These are phyloP conservation scores for Gossypium sturtianum DNA, from an alignment of 345 rosid genomes.

Conservation along the genomic window DNA sequence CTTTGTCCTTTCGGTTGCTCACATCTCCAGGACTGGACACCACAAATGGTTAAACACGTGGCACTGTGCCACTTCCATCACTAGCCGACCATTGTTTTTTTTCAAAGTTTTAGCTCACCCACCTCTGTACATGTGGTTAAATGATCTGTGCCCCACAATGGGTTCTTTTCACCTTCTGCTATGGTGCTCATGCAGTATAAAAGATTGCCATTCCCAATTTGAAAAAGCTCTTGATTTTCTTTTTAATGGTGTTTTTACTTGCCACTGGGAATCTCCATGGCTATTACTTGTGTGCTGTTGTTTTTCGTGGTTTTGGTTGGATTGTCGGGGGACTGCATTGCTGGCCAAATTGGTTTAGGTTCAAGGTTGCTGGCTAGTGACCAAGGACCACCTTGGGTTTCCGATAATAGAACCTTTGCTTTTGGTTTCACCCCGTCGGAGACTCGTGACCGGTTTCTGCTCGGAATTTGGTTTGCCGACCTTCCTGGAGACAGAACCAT, in stretches of 20 bases:
- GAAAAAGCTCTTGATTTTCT: not conserved
- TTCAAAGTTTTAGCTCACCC: slow-evolving; percentile 75
- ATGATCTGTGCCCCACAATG: slow-evolving; percentile 5
- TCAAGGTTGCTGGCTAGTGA: slow-evolving; percentile 53
- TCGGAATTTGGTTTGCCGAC: slow-evolving; percentile 67
- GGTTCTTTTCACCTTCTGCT: slow-evolving; percentile 8
- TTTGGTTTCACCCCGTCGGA: slow-evolving; percentile 54
- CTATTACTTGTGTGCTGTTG: slow-evolving; percentile 13
- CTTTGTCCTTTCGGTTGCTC: slow-evolving; percentile 4
- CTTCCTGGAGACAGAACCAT: slow-evolving; percentile 74
- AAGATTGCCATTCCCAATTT: slow-evolving; percentile 10
- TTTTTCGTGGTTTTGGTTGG: slow-evolving; percentile 16
- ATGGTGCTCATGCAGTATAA: slow-evolving; percentile 19
- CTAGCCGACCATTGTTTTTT: slow-evolving; percentile 43
- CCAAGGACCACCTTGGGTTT: slow-evolving; percentile 41
- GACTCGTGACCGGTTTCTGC: slow-evolving; percentile 29
- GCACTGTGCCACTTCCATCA: not conserved
- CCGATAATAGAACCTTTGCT: slow-evolving; percentile 70
- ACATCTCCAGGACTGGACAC: not conserved
- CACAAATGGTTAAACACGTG: slow-evolving; percentile 15
- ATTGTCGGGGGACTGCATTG: slow-evolving; percentile 24
- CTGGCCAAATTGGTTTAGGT: slow-evolving; percentile 42
- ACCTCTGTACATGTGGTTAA: slow-evolving; percentile 43
- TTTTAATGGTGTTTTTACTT: slow-evolving; percentile 10
- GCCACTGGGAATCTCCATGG: slow-evolving; percentile 16